A percentile compares a stretch with the other conserved stretches of the same genome.
These are phyloP conservation scores for Rhododendron ferrugineum DNA, from an alignment of 148 eudicot genomes.

Conservation along the genomic window DNA sequence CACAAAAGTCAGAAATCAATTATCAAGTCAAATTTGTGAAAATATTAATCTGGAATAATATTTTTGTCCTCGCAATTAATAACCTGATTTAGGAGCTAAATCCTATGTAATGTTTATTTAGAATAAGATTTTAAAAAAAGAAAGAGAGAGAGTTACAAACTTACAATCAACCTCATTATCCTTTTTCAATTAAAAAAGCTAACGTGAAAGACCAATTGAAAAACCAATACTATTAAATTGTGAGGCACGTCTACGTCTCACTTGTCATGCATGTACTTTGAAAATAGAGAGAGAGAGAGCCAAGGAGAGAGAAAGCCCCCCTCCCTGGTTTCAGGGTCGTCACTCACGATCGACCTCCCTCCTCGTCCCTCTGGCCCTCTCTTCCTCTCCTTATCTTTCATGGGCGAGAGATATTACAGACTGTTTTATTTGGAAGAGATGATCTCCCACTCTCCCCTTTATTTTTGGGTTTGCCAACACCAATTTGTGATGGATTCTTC, in stretches of 20 bases:
- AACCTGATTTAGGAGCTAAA: not conserved
- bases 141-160: not conserved
- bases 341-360: not conserved
- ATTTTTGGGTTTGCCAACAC: not conserved
- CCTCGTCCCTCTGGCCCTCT: not conserved
- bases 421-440: not conserved
- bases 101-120: not conserved
- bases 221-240: no score
- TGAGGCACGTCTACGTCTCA: no score
- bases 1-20: not conserved
- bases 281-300: no score
- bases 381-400: not conserved
- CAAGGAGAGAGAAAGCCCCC: not conserved
- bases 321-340: not conserved
- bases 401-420: not conserved
- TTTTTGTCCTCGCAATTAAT: not conserved
- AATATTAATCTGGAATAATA: not conserved
- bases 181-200: no score
- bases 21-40: not conserved
- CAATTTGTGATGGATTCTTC: not conserved
- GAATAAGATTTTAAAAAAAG: not conserved
- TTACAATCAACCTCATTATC: not conserved
- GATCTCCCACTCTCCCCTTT: not conserved
- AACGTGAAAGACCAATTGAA: no score
- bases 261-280: no score